A percentile compares a stretch with the other conserved stretches of the same genome.
Evolutionary conservation across 257 asterid species (phyloP).

Genomic region (Apocynum venetum): DNA sequence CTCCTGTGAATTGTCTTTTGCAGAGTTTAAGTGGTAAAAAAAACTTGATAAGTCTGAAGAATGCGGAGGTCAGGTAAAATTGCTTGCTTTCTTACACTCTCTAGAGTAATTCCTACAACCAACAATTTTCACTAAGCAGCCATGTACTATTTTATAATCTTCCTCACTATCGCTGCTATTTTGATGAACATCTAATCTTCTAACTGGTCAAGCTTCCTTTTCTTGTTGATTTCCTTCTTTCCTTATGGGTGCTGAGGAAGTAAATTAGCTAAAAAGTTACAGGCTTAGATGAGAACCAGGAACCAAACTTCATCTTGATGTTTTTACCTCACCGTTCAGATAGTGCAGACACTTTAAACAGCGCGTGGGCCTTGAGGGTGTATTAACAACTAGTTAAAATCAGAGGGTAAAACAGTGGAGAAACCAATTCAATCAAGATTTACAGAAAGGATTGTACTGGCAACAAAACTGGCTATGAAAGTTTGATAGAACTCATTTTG

Average conservation of each 20-base stretch:
- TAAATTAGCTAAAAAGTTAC: not conserved
- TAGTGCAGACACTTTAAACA: conserved; percentile 41
- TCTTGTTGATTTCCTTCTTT: not conserved
- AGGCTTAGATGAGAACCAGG: conserved; percentile 1
- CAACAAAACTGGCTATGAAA: conserved; percentile 17
- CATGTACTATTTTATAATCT: not conserved
- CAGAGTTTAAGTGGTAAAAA: not conserved
- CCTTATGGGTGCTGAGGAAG: not conserved
- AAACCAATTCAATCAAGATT: conserved; percentile 17
- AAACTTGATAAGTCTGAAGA: not conserved
- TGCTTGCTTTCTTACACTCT: not conserved
- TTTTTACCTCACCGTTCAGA: conserved; percentile 22
- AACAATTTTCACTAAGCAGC: not conserved
- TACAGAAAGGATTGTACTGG: conserved; percentile 27
- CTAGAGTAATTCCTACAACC: not conserved
- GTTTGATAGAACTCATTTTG: conserved; percentile 5
- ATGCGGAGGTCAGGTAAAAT: not conserved
- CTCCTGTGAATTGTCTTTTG: not conserved
- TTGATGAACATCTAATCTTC: not conserved
- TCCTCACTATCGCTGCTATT: not conserved
- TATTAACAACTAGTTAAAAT: conserved; percentile 16
- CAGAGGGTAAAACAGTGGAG: conserved; percentile 30
- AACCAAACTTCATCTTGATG: conserved; percentile 12
- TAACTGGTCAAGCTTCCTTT: not conserved
- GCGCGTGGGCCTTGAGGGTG: conserved; percentile 32